Base-by-base conservation (phyloP, 2,329 filamentous ascomycete genomes). In the Diaporthe sp. region DNA sequence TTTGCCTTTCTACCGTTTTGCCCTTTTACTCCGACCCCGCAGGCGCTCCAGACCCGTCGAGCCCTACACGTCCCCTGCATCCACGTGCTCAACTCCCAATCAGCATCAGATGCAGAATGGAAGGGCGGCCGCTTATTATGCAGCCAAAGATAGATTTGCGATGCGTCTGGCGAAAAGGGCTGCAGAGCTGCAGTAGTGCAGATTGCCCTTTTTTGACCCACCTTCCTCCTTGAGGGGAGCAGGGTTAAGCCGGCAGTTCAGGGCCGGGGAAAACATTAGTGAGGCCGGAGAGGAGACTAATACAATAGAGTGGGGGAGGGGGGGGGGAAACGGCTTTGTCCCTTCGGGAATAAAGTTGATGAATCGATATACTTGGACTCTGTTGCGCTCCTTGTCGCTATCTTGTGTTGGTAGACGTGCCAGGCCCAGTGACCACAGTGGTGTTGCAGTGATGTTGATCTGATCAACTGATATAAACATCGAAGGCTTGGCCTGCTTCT, bases 141-240 rank as follows among this genome's bases (percentile, higher is more conserved):
- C 30, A 28, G 33, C 45, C 64, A 67, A 67, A 67, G 64, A 67
- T 67, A 67, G 64, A 67, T 38, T 13, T 17, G 30, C 30, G 12
- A 35, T 67, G 22, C 45, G 22, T 50, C 1, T 35, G 45, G 61
- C 9, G 12, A 35, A 30, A 38, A 50, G 12, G 3, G 30, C 28
- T 35, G 28, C 61, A 67, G 12, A 19, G 42, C 30, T 67, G 61
- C 42, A 67, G n/a, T 52, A 25, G 64, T 45, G 58, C 57, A 30
- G 15, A 64, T 22, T 64, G 10, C 33, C 15, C 8, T 67, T 67
- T 67, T 12, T 6, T 45, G 30, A 28, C 33, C 30, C 45, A 52
- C 30, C 25, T 5, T 38, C 22, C 4, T 28, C 33, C 9, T 28
- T 17, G 28, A 7, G 30, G 7, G 38, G 7, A 19, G 25, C 4